Evolutionary conservation across 805 yeast species (phyloP).

Genomic region (Saccharomyces paradoxus): DNA sequence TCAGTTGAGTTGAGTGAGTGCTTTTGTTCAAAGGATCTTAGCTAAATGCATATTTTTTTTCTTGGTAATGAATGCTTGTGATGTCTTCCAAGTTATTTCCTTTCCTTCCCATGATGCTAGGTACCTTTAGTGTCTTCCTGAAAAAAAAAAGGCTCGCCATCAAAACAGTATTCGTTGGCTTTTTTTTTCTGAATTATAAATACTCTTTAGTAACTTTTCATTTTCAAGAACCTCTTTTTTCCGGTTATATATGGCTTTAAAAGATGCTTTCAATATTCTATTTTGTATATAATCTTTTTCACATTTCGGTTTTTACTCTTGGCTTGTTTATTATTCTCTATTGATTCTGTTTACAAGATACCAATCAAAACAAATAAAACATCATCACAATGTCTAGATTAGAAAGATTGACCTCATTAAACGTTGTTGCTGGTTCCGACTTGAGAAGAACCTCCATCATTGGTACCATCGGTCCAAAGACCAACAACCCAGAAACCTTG

Average conservation of each 20-base stretch:
- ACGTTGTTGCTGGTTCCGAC: constrained; percentile 70
- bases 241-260: not conserved
- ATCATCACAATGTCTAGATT: constrained; percentile 43
- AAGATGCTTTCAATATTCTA: not conserved
- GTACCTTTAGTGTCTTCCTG: not conserved
- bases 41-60: not conserved
- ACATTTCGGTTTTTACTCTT: not conserved
- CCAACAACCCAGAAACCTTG: constrained; percentile 80
- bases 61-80: not conserved
- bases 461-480: constrained; percentile 98
- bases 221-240: not conserved
- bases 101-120: not conserved
- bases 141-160: not conserved
- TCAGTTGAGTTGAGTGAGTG: not conserved
- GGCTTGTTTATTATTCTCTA: not conserved
- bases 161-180: not conserved
- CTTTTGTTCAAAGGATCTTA: not conserved
- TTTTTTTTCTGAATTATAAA: not conserved
- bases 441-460: constrained; percentile 93
- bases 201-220: not conserved
- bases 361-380: constrained; percentile 1
- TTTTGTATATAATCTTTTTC: not conserved
- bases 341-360: not conserved
- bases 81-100: not conserved
- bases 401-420: constrained; percentile 77